Evolutionary conservation across 208 protist genomes (phyloP).

Genomic region (Angomonas deanei): DNA sequence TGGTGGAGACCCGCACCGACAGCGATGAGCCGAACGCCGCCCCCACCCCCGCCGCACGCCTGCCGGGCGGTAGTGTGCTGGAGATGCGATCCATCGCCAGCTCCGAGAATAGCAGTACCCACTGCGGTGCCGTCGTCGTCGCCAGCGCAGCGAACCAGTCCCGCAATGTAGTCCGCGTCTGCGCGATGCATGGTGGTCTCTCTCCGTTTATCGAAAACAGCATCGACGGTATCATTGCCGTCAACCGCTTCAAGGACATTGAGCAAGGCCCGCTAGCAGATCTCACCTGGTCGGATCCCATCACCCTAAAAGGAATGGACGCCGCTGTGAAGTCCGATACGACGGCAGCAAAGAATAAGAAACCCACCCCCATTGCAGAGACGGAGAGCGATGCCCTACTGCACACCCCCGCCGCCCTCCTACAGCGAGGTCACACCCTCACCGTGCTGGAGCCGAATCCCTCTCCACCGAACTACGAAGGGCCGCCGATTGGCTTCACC

Average conservation of each 20-base stretch:
- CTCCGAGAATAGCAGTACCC: not conserved
- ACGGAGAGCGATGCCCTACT: not conserved
- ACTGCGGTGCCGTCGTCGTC: not conserved
- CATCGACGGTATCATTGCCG: constrained; percentile 93
- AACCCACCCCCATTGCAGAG: not conserved
- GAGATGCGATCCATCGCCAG: not conserved
- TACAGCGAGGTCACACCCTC: not conserved
- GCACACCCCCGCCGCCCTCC: not conserved
- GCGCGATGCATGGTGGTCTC: constrained; percentile 98
- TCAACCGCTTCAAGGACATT: constrained; percentile 91
- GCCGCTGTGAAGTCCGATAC: constrained; percentile 3
- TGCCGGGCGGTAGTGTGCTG: not conserved
- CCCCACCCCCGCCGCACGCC: too few species aligned
- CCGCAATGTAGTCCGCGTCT: constrained; percentile 67
- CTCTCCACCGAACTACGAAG: constrained; percentile 20
- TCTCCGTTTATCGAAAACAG: constrained; percentile 94
- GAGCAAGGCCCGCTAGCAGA: constrained; percentile 98
- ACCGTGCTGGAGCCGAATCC: not conserved
- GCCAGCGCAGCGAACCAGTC: constrained; percentile 4
- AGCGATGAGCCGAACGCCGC: too few species aligned
- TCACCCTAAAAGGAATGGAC: constrained; percentile 6
- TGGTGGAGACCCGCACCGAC: too few species aligned
- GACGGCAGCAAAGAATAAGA: not conserved
- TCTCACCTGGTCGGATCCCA: constrained; percentile 98
- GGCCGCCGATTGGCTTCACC: constrained; percentile 87